A percentile compares a stretch with the other conserved stretches of the same genome.
Evolutionary conservation across 768 basidiomycete species (phyloP).

Genomic region (Psilocybe sp.): DNA sequence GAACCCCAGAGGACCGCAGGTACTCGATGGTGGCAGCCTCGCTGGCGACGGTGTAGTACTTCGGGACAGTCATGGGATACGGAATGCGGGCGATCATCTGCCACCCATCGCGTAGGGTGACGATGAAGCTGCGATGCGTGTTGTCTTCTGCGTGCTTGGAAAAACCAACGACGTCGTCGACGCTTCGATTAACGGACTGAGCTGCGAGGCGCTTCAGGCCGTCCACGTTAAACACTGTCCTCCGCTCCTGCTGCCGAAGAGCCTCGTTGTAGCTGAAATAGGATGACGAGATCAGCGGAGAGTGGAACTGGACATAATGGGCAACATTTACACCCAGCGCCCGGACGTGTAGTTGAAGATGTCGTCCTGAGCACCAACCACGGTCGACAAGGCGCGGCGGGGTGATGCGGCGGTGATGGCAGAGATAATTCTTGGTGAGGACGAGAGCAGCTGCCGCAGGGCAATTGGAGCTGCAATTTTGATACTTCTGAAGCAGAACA

Average conservation of each 20-base stretch:
- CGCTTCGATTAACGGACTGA: conserved; percentile 33
- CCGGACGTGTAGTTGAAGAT: conserved; percentile 42
- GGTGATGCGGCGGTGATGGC: too few species aligned
- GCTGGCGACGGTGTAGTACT: conserved; percentile 11
- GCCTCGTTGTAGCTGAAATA: conserved; percentile 36
- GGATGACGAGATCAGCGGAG: conserved; percentile 22
- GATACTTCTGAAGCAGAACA: too few species aligned
- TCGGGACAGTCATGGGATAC: conserved; percentile 25
- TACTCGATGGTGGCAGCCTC: conserved; percentile 13
- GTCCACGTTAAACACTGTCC: conserved; percentile 36
- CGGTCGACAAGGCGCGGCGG: too few species aligned
- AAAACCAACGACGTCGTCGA: conserved; percentile 31
- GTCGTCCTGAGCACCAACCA: conserved; percentile 10
- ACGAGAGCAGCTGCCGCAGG: too few species aligned
- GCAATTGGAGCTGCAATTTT: too few species aligned
- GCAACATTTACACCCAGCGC: conserved; percentile 39
- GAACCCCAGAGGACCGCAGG: conserved; percentile 11
- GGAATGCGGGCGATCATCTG: conserved; percentile 35
- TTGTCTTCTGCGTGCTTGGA: conserved; percentile 42
- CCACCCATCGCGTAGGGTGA: conserved; percentile 28
- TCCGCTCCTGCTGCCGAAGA: conserved; percentile 47
- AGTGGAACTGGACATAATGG: conserved; percentile 19
- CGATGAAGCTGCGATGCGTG: conserved; percentile 32
- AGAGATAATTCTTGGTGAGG: too few species aligned
- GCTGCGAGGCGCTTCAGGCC: conserved; percentile 42